Percentiles rank a stretch among this genome's conserved stretches.
Evolutionary conservation across 148 eudicot genomes (phyloP).

Genomic region (Camellia granthamiana): DNA sequence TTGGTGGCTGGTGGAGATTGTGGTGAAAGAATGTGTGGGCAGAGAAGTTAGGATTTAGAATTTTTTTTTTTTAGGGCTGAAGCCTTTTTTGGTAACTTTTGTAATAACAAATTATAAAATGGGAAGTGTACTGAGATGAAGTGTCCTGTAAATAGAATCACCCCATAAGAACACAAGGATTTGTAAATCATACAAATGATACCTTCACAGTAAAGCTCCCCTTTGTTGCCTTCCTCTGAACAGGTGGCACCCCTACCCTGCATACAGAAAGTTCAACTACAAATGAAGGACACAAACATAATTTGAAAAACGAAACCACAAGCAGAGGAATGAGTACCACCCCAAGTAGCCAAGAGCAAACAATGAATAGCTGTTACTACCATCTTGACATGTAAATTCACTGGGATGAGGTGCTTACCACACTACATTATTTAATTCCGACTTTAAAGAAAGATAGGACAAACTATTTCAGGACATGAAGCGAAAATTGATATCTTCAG

Average conservation of each 20-base stretch:
- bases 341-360: slow-evolving; percentile 13
- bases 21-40: no score
- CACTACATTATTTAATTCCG: slow-evolving; percentile 3
- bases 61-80: no score
- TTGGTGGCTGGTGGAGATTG: no score
- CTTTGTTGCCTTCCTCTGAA: slow-evolving; percentile 27
- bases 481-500: not conserved
- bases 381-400: slow-evolving; percentile 3
- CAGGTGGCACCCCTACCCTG: slow-evolving; percentile 51
- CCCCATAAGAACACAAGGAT: no score
- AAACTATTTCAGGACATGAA: slow-evolving; percentile 18
- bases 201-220: slow-evolving; percentile 42
- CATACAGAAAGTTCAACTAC: slow-evolving; percentile 25
- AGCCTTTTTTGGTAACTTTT: no score
- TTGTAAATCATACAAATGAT: not conserved
- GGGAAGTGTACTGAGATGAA: no score
- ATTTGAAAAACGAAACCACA: not conserved
- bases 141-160: no score
- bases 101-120: no score
- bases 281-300: slow-evolving; percentile 19
- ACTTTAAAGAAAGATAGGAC: slow-evolving; percentile 15
- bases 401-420: slow-evolving; percentile 1
- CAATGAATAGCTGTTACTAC: slow-evolving; percentile 12
- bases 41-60: no score
- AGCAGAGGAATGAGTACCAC: slow-evolving; percentile 19